Evolutionary conservation across 495 filamentous ascomycete species (phyloP).

Genomic region (Daldinia decipiens): DNA sequence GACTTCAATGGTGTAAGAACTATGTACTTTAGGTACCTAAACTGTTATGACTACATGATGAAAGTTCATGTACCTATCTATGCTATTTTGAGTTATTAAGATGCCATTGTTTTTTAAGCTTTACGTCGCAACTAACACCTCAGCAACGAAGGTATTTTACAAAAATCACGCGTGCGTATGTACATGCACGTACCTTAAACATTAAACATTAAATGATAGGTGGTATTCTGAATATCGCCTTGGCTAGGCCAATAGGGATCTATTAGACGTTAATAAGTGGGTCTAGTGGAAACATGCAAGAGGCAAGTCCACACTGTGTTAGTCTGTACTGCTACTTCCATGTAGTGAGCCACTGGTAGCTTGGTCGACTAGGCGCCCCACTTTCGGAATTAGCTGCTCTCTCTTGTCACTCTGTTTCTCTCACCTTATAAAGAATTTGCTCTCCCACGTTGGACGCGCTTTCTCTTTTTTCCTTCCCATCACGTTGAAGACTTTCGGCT

Average conservation of each 20-base stretch:
- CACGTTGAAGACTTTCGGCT: conserved; percentile 51
- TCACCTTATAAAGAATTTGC: conserved; percentile 47
- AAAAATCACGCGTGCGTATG: conserved; percentile 33
- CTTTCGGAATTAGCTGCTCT: conserved; percentile 44
- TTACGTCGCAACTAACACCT: neutral
- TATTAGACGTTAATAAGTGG: conserved; percentile 21
- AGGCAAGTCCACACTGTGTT: conserved; percentile 36
- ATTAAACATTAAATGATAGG: conserved; percentile 7
- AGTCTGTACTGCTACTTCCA: conserved; percentile 37
- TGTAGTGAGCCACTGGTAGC: conserved; percentile 32
- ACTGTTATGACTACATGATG: neutral
- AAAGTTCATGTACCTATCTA: neutral
- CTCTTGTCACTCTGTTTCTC: conserved; percentile 41
- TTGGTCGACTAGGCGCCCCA: conserved; percentile 39
- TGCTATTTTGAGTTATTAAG: neutral
- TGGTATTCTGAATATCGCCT: conserved; percentile 30
- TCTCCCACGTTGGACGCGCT: conserved; percentile 48
- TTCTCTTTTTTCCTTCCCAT: conserved; percentile 45
- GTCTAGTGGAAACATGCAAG: conserved; percentile 16
- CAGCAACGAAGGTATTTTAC: neutral
- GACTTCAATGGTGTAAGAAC: neutral
- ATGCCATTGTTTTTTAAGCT: neutral
- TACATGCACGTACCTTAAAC: conserved; percentile 24
- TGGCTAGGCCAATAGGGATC: conserved; percentile 36
- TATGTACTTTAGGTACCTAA: no score